Base-by-base conservation (phyloP, 2,329 filamentous ascomycete genomes). In the Sporothrix phasma region DNA sequence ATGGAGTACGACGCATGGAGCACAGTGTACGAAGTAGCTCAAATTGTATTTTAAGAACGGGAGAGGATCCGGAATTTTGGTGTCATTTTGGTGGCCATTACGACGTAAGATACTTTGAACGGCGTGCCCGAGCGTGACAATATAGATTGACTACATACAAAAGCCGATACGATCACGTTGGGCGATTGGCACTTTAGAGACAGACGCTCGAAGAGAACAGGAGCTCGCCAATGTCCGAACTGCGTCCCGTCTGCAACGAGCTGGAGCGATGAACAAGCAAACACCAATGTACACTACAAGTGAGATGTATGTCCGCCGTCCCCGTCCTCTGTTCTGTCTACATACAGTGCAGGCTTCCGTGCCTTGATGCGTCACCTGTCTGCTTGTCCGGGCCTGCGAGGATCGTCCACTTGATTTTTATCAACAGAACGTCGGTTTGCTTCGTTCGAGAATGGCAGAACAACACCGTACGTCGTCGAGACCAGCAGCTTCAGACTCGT, bases 11-110 rank as follows among this genome's bases (percentile, higher is more conserved):
- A 37, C 47, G 29, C 22, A 54, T 34, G 26, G 29, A 53, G 49
- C n/a, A 24, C n/a, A 15, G 54, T 22, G 51, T 19, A 39, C 22
- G 22, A 31, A n/a, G 49, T 10, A 37, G 17, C 15, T 22, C n/a
- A 54, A 39, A 39, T 37, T 39, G 51, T 54, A 54, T 54, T 54
- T 54, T 58, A 58, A 58, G 53, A 58, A 58, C 53, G 43, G 43
- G 15, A 58, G 37, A 58, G 37, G 53, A 58, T 58, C 51, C 39
- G 51, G 15, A 22, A 19, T 19, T 54, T 22, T 2, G 51, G 49
- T n/a, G 49, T 34, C 3, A 17, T 34, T 34, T 4, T 19, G 26
- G 51, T 19, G 7, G n/a, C n/a, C 19, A 54, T 22, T 29, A 24
- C n/a, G n/a, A n/a, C n/a, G n/a, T n/a, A n/a, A n/a, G n/a, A n/a